phyloP scores from a whole-genome alignment of 192 early-diverging fungal genomes.

The Entomortierella chlamydospora region DNA sequence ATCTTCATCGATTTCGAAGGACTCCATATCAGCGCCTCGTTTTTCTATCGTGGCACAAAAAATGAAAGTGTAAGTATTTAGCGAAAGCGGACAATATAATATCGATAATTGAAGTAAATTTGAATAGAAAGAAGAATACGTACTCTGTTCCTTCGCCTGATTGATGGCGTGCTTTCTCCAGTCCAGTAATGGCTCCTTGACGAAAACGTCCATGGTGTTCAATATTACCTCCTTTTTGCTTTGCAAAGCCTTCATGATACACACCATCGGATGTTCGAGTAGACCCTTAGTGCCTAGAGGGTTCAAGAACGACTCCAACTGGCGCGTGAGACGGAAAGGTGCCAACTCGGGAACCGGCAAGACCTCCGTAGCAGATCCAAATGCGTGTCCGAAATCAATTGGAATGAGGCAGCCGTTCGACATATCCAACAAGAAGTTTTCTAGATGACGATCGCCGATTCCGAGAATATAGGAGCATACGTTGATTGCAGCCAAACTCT shows the following conservation, averaged over 20 bases:
- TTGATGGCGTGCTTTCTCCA: slow-evolving; percentile 78
- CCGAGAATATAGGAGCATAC: slow-evolving; percentile 81
- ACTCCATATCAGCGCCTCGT: slow-evolving; percentile 46
- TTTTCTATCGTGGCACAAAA: slow-evolving; percentile 40
- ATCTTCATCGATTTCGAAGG: slow-evolving; percentile 53
- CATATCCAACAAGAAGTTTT: slow-evolving; percentile 80
- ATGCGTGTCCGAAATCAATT: slow-evolving; percentile 89
- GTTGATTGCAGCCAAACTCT: slow-evolving; percentile 74
- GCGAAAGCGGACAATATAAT: not conserved
- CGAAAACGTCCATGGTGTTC: slow-evolving; percentile 84
- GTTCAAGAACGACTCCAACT: slow-evolving; percentile 70
- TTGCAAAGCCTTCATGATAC: slow-evolving; percentile 71
- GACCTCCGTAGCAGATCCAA: slow-evolving; percentile 83
- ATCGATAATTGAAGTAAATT: not conserved
- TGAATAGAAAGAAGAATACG: not conserved
- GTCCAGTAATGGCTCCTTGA: slow-evolving; percentile 85
- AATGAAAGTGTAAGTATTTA: too few species aligned
- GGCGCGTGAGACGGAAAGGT: slow-evolving; percentile 80
- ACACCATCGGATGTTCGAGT: slow-evolving; percentile 75
- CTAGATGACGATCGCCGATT: slow-evolving; percentile 85
- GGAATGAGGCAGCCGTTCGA: slow-evolving; percentile 74
- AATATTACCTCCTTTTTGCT: slow-evolving; percentile 70
- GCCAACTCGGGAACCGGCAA: slow-evolving; percentile 81
- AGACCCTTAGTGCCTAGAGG: slow-evolving; percentile 76
- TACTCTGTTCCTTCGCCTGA: slow-evolving; percentile 71